Conservation (phyloP, 352 stramenopile species). For the Phytophthora meadii region DNA sequence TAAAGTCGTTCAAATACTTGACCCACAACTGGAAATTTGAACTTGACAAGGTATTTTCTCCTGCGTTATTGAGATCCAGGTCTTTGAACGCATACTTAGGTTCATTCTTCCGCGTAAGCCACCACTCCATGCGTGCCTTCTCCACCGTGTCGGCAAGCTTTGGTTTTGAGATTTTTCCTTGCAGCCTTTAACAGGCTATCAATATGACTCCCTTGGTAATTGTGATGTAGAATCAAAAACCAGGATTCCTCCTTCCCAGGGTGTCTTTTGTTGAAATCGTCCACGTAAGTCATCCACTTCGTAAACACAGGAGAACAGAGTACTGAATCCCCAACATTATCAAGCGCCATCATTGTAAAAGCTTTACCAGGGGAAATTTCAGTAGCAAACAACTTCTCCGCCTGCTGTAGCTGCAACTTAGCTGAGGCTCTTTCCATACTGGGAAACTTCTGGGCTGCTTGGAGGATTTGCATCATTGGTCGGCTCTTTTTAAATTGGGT, state of each 20-base stretch:
- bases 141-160: background rate
- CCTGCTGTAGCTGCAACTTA: background rate
- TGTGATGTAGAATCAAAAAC: background rate
- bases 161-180: background rate
- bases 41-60: background rate
- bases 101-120: background rate
- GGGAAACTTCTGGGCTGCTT: background rate
- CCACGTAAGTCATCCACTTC: background rate
- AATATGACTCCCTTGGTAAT: background rate
- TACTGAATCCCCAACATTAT: background rate
- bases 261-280: background rate
- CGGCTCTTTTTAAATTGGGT: background rate
- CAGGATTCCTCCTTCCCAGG: background rate
- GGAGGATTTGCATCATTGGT: background rate
- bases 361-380: background rate
- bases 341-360: background rate
- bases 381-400: background rate
- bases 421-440: background rate
- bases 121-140: background rate
- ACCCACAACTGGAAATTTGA: background rate
- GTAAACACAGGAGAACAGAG: background rate
- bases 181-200: background rate
- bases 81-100: too few species aligned
- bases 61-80: background rate
- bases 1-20: conserved; percentile 11